phyloP scores from a whole-genome alignment of 2,329 filamentous ascomycete genomes.

The Penicillium sp. region DNA sequence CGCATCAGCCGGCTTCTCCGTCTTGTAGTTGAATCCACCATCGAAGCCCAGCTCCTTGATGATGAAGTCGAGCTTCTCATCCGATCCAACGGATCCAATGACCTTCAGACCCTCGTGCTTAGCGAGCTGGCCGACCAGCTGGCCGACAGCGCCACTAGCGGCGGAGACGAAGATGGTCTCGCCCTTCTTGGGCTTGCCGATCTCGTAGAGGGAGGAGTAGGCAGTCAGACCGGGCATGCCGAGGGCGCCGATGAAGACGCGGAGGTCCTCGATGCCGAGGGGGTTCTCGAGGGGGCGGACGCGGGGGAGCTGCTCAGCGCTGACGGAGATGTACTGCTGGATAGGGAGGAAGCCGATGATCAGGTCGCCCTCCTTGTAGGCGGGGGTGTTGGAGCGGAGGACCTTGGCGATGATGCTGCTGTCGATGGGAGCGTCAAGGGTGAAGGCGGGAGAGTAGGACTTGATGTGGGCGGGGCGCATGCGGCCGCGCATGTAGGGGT shows the following conservation, averaged over 20 bases:
- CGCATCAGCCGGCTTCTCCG: conserved; percentile 60
- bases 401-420: conserved; percentile 60
- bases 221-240: conserved; percentile 72
- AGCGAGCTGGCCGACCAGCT: conserved; percentile 72
- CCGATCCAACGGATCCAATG: conserved; percentile 69
- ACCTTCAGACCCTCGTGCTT: conserved; percentile 72
- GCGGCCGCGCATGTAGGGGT: conserved; percentile 73
- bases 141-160: conserved; percentile 71
- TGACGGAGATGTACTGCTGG: conserved; percentile 60
- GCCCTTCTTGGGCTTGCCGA: conserved; percentile 64
- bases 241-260: conserved; percentile 63
- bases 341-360: conserved; percentile 52
- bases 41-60: conserved; percentile 61
- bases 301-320: conserved; percentile 37
- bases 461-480: conserved; percentile 59
- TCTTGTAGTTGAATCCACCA: conserved; percentile 80
- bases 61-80: conserved; percentile 71
- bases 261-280: conserved; percentile 40
- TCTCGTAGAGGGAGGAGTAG: conserved; percentile 64
- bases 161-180: conserved; percentile 76
- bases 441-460: conserved; percentile 60
- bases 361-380: conserved; percentile 60
- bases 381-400: conserved; percentile 56
- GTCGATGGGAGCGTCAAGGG: conserved; percentile 54
- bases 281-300: conserved; percentile 59